phyloP scores from a whole-genome alignment of 768 basidiomycete genomes.

The Suillus brevipes region DNA sequence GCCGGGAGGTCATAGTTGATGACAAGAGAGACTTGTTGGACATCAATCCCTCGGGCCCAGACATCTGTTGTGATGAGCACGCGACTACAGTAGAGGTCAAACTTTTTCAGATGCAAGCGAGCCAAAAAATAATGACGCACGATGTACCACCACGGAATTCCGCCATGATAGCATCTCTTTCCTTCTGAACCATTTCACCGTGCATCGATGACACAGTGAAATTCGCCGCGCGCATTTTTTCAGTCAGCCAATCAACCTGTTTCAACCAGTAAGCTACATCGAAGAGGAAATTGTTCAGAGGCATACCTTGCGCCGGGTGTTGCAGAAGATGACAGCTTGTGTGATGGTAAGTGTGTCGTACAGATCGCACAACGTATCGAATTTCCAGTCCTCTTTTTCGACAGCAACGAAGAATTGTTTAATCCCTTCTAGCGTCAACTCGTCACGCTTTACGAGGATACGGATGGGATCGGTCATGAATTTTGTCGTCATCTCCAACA shows the following conservation, averaged over 20 bases:
- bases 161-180: conserved; percentile 94
- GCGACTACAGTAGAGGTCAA: conserved; percentile 49
- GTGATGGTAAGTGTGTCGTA: conserved; percentile 99
- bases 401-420: conserved; percentile 98
- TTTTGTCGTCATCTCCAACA: conserved; percentile 98
- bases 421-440: conserved; percentile 94
- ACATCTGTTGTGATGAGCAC: conserved; percentile 96
- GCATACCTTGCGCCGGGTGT: conserved; percentile 90
- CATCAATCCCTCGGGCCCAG: conserved; percentile 98
- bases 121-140: conserved; percentile 46
- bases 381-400: conserved; percentile 99
- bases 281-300: background rate
- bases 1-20: conserved; percentile 97
- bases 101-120: conserved; percentile 9
- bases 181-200: conserved; percentile 95
- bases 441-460: conserved; percentile 98
- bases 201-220: conserved; percentile 98
- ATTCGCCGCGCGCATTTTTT: conserved; percentile 98
- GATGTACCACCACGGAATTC: conserved; percentile 93
- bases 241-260: conserved; percentile 96
- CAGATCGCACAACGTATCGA: conserved; percentile 94
- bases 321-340: conserved; percentile 99
- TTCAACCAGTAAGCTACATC: conserved; percentile 13
- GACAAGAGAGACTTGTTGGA: conserved; percentile 95
- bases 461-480: conserved; percentile 99